Base-by-base conservation (phyloP, 2,329 filamentous ascomycete genomes). In the Didymella arachidicola region DNA sequence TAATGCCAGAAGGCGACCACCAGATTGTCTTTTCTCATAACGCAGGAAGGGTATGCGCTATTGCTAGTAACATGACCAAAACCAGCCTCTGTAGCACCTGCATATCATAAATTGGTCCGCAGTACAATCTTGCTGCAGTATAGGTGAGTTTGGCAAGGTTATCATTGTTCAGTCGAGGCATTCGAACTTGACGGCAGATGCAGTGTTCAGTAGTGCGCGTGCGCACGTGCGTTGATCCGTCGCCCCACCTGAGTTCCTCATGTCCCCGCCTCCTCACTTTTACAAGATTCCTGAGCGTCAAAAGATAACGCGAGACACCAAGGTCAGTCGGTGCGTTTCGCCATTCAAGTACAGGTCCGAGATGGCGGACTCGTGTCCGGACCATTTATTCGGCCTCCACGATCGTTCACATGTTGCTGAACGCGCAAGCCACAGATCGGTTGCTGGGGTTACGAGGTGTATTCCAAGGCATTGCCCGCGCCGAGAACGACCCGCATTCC, bases 401-500 rank as follows among this genome's bases (percentile, higher is more conserved):
- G 11, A 26, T 44, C 2, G 27, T 51, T 51, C 57, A 55, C 46
- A 59, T 54, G 57, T 22, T 39, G 25, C 22, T 38, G 18, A 12
- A 29, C 22, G 27, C 47, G 57, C 47, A 52, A 55, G 57, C 47
- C 42, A 53, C 42, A 22, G 34, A 29, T n/a, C 14, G 51, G 51
- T 60, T 55, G 51, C 57, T 52, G 29, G 52, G 52, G 57, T 39
- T 52, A 60, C 39, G 36, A 19, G 29, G 11, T 65, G 58, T 67
- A 60, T 61, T 51, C 34, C 50, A 52, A 54, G 58, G 57, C 57
- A 64, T 61, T 36, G 44, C 43, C 51, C 44, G 59, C 55, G 59
- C 58, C 60, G 43, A 57, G 51, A 39, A 47, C 51, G 38, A 43
- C 54, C 50, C 42, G 55, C 61, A 66, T 66, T 66, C 63, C 61